Percentiles rank a stretch among this genome's conserved stretches.
These are phyloP conservation scores for Puccinia brachypodii DNA, from an alignment of 1,284 basidiomycete genomes.

Conservation along the genomic window DNA sequence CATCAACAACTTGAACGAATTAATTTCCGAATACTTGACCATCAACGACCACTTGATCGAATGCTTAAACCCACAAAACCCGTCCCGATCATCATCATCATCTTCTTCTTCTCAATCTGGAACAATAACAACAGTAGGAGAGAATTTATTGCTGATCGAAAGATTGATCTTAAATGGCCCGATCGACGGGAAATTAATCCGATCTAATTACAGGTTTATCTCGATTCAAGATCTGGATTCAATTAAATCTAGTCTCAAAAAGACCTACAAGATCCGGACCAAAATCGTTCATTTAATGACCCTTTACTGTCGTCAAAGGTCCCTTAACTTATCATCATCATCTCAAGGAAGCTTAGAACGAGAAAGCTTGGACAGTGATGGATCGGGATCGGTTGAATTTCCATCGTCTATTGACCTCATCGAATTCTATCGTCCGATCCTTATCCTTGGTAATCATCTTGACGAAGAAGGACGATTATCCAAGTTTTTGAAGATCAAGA, in stretches of 20 bases:
- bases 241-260: constrained; percentile 29
- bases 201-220: constrained; percentile 12
- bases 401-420: not conserved
- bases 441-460: too few species aligned
- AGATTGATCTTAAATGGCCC: constrained; percentile 42
- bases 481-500: not conserved
- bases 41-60: constrained; percentile 8
- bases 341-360: too few species aligned
- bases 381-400: too few species aligned
- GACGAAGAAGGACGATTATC: not conserved
- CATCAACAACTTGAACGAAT: not conserved
- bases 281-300: constrained; percentile 2
- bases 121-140: not conserved
- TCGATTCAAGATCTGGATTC: constrained; percentile 37
- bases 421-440: not conserved
- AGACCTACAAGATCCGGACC: constrained; percentile 15
- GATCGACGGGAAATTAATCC: constrained; percentile 28
- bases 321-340: not conserved
- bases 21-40: not conserved
- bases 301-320: not conserved
- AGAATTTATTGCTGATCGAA: constrained; percentile 11
- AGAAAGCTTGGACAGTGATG: too few species aligned
- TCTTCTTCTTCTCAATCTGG: not conserved
- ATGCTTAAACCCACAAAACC: not conserved
- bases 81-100: not conserved